phyloP scores from a whole-genome alignment of 202 grass and related monocot genomes.

The Cymbopogon flexuosus region DNA sequence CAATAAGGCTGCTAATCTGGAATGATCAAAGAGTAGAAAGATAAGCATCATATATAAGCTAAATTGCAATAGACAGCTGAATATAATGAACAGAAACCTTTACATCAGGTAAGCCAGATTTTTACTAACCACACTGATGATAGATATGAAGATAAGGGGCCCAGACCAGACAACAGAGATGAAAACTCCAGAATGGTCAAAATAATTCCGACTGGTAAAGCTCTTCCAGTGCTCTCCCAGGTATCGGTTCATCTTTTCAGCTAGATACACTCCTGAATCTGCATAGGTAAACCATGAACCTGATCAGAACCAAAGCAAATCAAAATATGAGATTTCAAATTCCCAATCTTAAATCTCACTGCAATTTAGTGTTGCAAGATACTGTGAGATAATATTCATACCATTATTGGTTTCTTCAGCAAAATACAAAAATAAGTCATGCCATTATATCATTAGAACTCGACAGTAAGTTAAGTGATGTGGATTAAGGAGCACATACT shows the following conservation, averaged over 20 bases:
- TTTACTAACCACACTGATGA: slow-evolving; percentile 70
- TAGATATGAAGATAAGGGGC: slow-evolving; percentile 67
- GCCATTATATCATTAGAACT: background rate
- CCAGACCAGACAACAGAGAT: slow-evolving; percentile 86
- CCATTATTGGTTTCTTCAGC: background rate
- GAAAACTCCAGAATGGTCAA: slow-evolving; percentile 75
- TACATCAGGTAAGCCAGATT: background rate
- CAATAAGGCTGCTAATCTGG: slow-evolving; percentile 72
- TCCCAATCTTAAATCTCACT: background rate
- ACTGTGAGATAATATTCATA: background rate
- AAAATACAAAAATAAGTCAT: background rate
- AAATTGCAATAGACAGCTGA: background rate
- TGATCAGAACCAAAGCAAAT: background rate
- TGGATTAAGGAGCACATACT: background rate
- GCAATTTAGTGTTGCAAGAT: background rate
- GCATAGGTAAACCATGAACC: slow-evolving; percentile 18
- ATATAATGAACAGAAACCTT: background rate
- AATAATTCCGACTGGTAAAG: slow-evolving; percentile 73
- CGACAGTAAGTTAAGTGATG: background rate
- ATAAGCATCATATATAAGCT: slow-evolving; percentile 7
- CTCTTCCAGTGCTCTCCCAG: slow-evolving; percentile 65
- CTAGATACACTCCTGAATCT: slow-evolving; percentile 84
- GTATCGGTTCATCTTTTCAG: slow-evolving; percentile 76
- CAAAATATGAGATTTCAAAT: background rate
- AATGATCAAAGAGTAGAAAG: background rate